A percentile compares a stretch with the other conserved stretches of the same genome.
Evolutionary conservation across 306 rosid genomes (phyloP).

Genomic region (Vicia sativa): DNA sequence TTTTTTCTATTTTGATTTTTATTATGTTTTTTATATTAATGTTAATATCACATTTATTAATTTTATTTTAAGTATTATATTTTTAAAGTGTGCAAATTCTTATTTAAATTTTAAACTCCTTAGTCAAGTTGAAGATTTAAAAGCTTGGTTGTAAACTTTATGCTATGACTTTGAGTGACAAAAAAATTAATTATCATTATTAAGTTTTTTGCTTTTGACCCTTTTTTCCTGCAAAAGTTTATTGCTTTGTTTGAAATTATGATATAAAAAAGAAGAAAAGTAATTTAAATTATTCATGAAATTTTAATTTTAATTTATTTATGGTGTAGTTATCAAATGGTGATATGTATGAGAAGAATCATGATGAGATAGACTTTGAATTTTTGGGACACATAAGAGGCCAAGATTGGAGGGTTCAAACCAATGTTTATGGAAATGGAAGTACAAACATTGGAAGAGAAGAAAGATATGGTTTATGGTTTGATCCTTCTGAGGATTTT

Average conservation of each 20-base stretch:
- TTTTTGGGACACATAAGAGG: slow-evolving; percentile 96
- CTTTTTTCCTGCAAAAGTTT: slow-evolving; percentile 13
- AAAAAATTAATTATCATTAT: neutral
- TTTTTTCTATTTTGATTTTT: too few relatives aligned
- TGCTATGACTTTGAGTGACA: neutral
- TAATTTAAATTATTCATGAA: slow-evolving; percentile 4
- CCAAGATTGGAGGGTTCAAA: slow-evolving; percentile 93
- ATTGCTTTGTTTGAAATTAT: slow-evolving; percentile 13
- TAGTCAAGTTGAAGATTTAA: neutral
- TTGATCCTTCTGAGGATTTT: slow-evolving; percentile 88
- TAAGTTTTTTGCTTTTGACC: neutral
- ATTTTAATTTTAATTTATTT: neutral
- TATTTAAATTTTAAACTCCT: neutral
- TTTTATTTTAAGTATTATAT: neutral
- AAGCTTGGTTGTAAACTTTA: slow-evolving; percentile 5
- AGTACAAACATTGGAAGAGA: slow-evolving; percentile 89
- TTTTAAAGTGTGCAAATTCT: neutral
- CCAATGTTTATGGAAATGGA: slow-evolving; percentile 96
- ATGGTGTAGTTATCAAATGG: slow-evolving; percentile 84
- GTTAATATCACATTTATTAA: neutral
- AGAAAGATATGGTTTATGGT: slow-evolving; percentile 89
- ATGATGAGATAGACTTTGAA: slow-evolving; percentile 96
- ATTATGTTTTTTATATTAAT: too few relatives aligned
- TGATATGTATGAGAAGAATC: slow-evolving; percentile 80
- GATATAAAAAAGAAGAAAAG: neutral